Percentiles rank a stretch among this genome's conserved stretches.
Evolutionary conservation across 306 rosid genomes (phyloP).

Genomic region (Albizia julibrissin): DNA sequence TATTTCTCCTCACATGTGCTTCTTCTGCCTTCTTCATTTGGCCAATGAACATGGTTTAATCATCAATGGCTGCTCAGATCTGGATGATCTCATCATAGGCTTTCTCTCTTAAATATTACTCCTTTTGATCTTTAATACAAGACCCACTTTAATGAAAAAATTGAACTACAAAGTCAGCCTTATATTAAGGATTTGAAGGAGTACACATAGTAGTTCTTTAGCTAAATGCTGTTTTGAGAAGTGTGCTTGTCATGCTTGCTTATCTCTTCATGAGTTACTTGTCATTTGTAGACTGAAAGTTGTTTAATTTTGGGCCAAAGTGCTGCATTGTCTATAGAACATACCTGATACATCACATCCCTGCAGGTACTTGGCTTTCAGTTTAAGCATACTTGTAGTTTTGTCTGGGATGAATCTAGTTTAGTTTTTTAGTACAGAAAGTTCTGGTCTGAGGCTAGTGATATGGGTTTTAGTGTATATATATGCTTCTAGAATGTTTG

Average conservation of each 20-base stretch:
- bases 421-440: neutral
- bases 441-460: neutral
- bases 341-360: neutral
- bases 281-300: neutral
- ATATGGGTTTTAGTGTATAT: neutral
- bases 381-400: neutral
- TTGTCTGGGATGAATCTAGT: neutral
- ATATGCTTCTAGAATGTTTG: neutral
- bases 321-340: neutral
- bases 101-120: neutral
- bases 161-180: too few relatives aligned
- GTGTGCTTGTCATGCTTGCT: neutral
- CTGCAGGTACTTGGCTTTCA: neutral
- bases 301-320: neutral
- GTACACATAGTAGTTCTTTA: neutral
- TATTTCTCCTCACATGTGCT: conserved; percentile 7
- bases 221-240: neutral
- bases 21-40: conserved; percentile 9
- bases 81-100: conserved; percentile 7
- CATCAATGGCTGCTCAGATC: conserved; percentile 5
- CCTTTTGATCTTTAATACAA: too few relatives aligned
- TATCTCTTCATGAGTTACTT: neutral
- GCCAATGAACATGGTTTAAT: conserved; percentile 8
- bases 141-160: too few relatives aligned
- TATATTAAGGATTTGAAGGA: too few relatives aligned